Base-by-base conservation (phyloP, 1,139 yeast genomes). In the Arxiozyma slooffiae region DNA sequence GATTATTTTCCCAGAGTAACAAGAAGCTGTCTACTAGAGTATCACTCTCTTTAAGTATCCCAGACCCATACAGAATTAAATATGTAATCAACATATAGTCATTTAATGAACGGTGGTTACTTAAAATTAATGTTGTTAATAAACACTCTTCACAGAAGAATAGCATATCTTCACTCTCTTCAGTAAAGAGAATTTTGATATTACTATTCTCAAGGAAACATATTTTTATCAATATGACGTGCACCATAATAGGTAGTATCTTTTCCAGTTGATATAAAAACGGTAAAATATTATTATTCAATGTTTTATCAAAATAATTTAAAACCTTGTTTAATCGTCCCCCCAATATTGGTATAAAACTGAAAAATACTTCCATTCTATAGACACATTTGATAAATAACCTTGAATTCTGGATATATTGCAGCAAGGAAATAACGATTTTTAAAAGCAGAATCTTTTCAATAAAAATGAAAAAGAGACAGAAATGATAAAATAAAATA, bases 61-160 rank as follows among this genome's bases (percentile, higher is more conserved):
- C 46, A 17, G 41, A 41, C 30, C 24, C 52, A 38, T 53, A 47
- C 41, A 55, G 53, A 5, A 59, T 24, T 11, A 64, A 34, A 43
- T 60, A 58, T 24, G 57, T 57, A 14, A 66, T 54, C 42, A 66
- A 45, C 24, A 55, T 45, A 50, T 63, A 67, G 50, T 67, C 70
- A 46, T 55, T 56, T 8, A 66, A 41, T 0, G 69, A 65, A 38
- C 70, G 54, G 46, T 67, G 70, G 46, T 67, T 67, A 4, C 63
- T 53, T 3, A 64, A 38, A 7, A 65, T 26, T 21, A 65, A 43
- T 1, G 65, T 60, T 0, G 67, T 62, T 40, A 49, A 36, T 17
- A 58, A 44, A n/a, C 51, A 23, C 1, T 48, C 26, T 4, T 50
- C 46, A 1, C 52, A 44, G 8, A 50, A 48, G 16, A 61, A 37